Percentiles rank a stretch among this genome's conserved stretches.
Evolutionary conservation across 148 eudicot genomes (phyloP).

Genomic region (Heliamphora exappendiculata): DNA sequence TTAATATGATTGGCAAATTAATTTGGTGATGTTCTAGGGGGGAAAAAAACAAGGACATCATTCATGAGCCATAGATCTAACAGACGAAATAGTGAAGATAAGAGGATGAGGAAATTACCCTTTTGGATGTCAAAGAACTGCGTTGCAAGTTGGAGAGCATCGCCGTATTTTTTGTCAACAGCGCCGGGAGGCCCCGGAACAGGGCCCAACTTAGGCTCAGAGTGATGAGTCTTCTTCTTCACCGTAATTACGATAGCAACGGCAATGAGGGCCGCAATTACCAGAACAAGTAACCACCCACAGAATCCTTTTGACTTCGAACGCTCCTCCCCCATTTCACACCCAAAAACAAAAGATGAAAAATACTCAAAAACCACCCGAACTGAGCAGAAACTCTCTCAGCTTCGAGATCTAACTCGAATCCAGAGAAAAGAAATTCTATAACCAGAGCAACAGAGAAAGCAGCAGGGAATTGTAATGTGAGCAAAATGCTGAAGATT

Average conservation of each 20-base stretch:
- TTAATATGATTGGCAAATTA: background rate
- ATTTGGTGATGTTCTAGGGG: background rate
- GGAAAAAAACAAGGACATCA: background rate
- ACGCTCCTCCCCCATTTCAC: background rate
- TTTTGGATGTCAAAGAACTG: constrained; percentile 64
- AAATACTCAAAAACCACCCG: background rate
- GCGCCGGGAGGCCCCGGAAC: constrained; percentile 79
- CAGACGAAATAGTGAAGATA: background rate
- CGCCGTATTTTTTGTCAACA: constrained; percentile 45
- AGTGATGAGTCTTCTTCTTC: constrained; percentile 8
- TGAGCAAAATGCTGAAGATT: too few species aligned
- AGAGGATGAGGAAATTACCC: background rate
- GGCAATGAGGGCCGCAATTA: constrained; percentile 17
- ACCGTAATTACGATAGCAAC: constrained; percentile 29
- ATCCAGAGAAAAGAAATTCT: background rate
- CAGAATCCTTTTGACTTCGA: constrained; percentile 12
- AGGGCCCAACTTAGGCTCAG: constrained; percentile 24
- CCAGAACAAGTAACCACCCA: constrained; percentile 52
- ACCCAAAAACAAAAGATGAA: too few species aligned
- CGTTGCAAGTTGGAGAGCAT: constrained; percentile 70
- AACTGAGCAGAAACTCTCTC: background rate
- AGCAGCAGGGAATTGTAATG: background rate
- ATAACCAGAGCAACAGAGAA: background rate
- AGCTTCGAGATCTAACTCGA: background rate
- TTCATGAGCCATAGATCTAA: background rate